Evolutionary conservation across 2,329 filamentous ascomycete genomes (phyloP), one percentile per base, ranked within the genome.

Genomic region (Leptographium wingfieldii): DNA sequence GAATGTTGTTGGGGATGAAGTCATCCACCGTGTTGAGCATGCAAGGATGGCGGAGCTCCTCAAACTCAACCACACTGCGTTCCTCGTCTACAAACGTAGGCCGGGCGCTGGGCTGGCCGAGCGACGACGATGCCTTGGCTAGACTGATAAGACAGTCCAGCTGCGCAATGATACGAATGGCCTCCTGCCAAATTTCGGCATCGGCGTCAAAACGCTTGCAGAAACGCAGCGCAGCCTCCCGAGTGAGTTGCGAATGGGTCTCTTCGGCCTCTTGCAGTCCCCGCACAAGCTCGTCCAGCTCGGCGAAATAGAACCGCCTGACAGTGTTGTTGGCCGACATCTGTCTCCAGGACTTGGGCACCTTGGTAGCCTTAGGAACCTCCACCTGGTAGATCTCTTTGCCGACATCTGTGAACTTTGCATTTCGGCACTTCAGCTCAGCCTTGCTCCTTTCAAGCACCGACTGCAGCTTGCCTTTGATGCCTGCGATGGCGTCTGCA

Each of bases 341-440:
- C 69, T 97, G 92, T 64, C 91, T 86, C 92, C 94, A 99, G 67
- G 77, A 83, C 65, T 87, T 87, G 0, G 94, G 94, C 2, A 99
- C 84, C 72, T 95, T 96, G 68, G 89, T 77, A 1, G 76, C 75
- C 72, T 94, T 95, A 0, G 94, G 92, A 0, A 90, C 87, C 70
- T 99, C 94, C 12, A 99, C 79, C 73, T 99, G 92, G 73, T 95
- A 97, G 58, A 99, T 90, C 69, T 99, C 94, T 71, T 99, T 99
- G 63, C 94, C 94, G 9, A 95, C 87, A 69, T 97, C 90, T 33
- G 84, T 84, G 67, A 85, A 94, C 68, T 85, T 85, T 63, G 92
- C 80, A 0, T 81, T 80, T 65, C 81, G 87, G 61, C 86, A 90
- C 62, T 87, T 88, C 4, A 96, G 77, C 52, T 91, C 82, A 40